A percentile compares a stretch with the other conserved stretches of the same genome.
phyloP scores from a whole-genome alignment of 345 rosid species.

The Eucalyptus virginea region DNA sequence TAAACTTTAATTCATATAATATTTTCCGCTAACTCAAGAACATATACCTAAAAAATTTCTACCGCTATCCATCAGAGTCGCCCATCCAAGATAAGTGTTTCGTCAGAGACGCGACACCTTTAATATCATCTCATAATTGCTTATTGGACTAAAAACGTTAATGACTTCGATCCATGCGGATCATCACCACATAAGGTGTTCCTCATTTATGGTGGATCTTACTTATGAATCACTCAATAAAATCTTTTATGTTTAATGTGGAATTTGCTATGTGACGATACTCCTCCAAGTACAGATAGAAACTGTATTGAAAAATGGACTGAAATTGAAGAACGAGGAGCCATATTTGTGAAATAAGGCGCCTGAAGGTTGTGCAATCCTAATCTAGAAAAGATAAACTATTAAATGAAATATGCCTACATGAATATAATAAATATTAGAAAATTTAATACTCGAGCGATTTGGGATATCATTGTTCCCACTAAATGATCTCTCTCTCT shows the following conservation, averaged over 20 bases:
- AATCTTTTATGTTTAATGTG: neutral
- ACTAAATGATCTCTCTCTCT: neutral
- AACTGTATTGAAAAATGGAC: neutral
- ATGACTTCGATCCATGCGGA: neutral
- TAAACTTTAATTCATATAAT: neutral
- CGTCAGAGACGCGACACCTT: neutral
- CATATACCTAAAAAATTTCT: neutral
- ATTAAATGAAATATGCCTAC: neutral
- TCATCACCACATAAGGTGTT: neutral
- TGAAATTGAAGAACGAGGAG: neutral
- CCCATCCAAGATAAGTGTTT: neutral
- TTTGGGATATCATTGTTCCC: neutral
- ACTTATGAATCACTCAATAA: neutral
- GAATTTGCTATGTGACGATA: neutral
- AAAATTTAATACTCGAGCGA: neutral
- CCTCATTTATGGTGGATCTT: neutral
- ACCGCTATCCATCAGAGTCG: neutral
- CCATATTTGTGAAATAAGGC: neutral
- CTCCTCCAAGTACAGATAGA: neutral
- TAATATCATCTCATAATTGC: neutral
- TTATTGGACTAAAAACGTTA: neutral
- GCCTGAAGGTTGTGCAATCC: neutral
- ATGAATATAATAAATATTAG: neutral
- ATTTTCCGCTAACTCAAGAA: neutral
- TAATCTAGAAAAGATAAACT: neutral